Base-by-base conservation (phyloP, 1,284 basidiomycete genomes). In the Sporisorium scitamineum region DNA sequence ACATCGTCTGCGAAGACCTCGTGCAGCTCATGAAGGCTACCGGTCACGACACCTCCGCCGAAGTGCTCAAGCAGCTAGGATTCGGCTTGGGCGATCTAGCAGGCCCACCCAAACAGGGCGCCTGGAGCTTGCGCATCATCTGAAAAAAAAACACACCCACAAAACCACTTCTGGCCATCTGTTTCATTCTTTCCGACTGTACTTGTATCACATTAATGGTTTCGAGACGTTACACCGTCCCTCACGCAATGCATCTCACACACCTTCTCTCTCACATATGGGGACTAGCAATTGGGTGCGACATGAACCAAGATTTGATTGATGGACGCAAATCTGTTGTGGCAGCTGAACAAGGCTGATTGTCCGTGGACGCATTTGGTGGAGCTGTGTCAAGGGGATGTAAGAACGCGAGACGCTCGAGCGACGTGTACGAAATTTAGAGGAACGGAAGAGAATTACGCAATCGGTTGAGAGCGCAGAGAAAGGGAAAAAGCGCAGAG, bases 11-110 rank as follows among this genome's bases (percentile, higher is more conserved):
- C 62, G 77, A 82, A 45, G 79, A 79, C 41, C 55, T 80, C 18
- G 77, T 79, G 11, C 70, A 77, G 32, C 63, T 82, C 13, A 76
- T 82, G 63, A 68, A 74, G 52, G 76, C 76, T 0, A 78, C 80
- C 2, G 78, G 73, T 20, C 76, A 80, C 56, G 67, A 66, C 9
- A 70, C 76, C 5, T 76, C 66, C 4, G 61, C 59, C 2, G 69
- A 81, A 5, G 71, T 79, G 20, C 60, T 81, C 24, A 71, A 77
- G 31, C 77, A 78, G 45, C 56, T 81, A 14, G 67, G 77, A 4
- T 74, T 81, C 31, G 79, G 79, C 2, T 55, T 80, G 29, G 79
- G 76, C 18, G 67, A 73, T 16, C 31, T 41, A 1, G 79, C 79
- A 0, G 76, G 73, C 1, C 64, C 68, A 0, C 73, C 77, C 31